Conservation (phyloP, 164 flowering plant species). For the Euptelea pleiosperma region DNA sequence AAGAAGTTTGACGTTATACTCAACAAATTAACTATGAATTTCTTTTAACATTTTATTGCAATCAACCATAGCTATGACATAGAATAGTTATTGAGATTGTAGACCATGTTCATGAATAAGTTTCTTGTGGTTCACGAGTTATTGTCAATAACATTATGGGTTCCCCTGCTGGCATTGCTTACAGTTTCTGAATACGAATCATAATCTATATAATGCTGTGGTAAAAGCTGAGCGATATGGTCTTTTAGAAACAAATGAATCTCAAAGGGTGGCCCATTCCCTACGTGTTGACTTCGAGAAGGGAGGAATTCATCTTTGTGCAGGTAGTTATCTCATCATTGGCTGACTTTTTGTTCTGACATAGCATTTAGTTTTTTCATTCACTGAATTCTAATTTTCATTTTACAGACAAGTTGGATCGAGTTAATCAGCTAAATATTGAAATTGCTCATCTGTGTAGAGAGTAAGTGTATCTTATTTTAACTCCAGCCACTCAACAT, state of each 20-base stretch:
- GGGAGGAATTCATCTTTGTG: conserved; percentile 88
- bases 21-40: no score
- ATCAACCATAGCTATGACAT: no score
- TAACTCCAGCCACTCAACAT: background rate
- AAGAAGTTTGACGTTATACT: no score
- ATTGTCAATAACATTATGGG: background rate
- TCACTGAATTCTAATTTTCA: conserved; percentile 5
- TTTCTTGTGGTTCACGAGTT: conserved; percentile 5
- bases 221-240: conserved; percentile 67
- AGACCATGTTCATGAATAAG: background rate
- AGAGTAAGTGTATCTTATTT: conserved; percentile 52
- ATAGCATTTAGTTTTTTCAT: background rate
- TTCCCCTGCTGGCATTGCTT: conserved; percentile 13
- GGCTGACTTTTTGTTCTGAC: background rate
- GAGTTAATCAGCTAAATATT: conserved; percentile 63
- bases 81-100: background rate
- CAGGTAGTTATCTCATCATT: conserved; percentile 39
- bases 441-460: conserved; percentile 64
- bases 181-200: conserved; percentile 87
- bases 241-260: conserved; percentile 53
- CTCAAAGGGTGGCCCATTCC: conserved; percentile 69
- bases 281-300: conserved; percentile 91
- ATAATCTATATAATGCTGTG: conserved; percentile 70
- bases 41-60: no score
- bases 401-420: conserved; percentile 65